A percentile compares a stretch with the other conserved stretches of the same genome.
Evolutionary conservation across 2,329 filamentous ascomycete species (phyloP).

Genomic region (Microdochium paspali): DNA sequence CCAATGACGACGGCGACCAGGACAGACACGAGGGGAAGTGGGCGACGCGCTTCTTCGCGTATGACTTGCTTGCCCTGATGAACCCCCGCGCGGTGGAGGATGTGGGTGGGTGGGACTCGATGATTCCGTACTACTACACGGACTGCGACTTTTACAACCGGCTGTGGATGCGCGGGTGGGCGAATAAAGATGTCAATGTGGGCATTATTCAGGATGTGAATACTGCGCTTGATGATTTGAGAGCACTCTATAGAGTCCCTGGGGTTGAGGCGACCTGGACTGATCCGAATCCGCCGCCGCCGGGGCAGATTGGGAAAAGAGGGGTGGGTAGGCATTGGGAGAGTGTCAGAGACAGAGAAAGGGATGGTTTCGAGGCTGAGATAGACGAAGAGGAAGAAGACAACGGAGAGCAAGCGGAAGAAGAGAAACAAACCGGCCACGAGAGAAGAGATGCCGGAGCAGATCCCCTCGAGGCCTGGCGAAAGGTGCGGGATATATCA

Average conservation of each 20-base stretch:
- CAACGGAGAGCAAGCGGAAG: no score
- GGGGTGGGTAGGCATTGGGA: slow-evolving; percentile 5
- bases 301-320: slow-evolving; percentile 10
- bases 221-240: slow-evolving; percentile 25
- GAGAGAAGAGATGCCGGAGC: no score
- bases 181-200: slow-evolving; percentile 20
- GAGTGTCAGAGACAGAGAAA: neutral
- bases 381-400: no score
- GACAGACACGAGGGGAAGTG: neutral
- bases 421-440: no score
- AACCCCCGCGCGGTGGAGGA: slow-evolving; percentile 32
- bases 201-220: slow-evolving; percentile 29
- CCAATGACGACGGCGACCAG: neutral
- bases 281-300: slow-evolving; percentile 22
- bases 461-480: no score
- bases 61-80: slow-evolving; percentile 37
- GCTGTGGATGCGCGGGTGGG: slow-evolving; percentile 25
- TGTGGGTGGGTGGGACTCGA: slow-evolving; percentile 38
- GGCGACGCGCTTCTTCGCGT: slow-evolving; percentile 19
- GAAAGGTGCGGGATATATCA: no score
- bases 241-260: slow-evolving; percentile 25
- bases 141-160: slow-evolving; percentile 38
- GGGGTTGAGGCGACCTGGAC: slow-evolving; percentile 15
- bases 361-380: slow-evolving; percentile 9
- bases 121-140: slow-evolving; percentile 39